Evolutionary conservation across 75 land plant genomes (phyloP).

Genomic region (Pinus albicaulis): DNA sequence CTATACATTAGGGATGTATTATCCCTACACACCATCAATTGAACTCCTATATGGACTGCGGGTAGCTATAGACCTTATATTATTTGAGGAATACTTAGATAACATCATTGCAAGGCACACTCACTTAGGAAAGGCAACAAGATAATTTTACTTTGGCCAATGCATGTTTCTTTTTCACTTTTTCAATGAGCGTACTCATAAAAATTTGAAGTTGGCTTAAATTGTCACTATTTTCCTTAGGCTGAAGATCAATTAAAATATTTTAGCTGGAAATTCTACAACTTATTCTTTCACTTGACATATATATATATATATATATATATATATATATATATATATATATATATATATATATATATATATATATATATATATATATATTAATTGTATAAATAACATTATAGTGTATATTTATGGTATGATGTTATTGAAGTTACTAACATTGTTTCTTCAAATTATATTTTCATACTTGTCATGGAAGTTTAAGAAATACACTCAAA

Average conservation of each 20-base stretch:
- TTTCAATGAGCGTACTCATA: background rate
- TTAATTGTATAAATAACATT: no score
- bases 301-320: no score
- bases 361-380: no score
- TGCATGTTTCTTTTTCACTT: constrained; percentile 17
- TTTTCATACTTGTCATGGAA: constrained; percentile 75
- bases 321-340: no score
- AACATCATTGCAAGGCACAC: constrained; percentile 84
- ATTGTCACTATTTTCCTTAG: background rate
- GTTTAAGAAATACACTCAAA: constrained; percentile 81
- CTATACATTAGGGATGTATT: constrained; percentile 77
- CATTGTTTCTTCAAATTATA: no score
- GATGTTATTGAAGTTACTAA: no score
- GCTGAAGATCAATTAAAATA: no score
- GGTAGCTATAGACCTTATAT: constrained; percentile 81
- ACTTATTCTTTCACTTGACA: no score
- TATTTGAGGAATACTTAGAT: constrained; percentile 83
- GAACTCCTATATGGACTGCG: constrained; percentile 84
- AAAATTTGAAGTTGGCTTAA: background rate
- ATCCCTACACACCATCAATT: constrained; percentile 96
- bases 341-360: no score
- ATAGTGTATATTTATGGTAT: no score
- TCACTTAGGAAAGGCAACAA: constrained; percentile 82
- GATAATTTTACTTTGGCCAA: constrained; percentile 29
- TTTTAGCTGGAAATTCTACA: no score